phyloP scores from a whole-genome alignment of 495 filamentous ascomycete genomes.

The Pyrenopolyporus hunteri region DNA sequence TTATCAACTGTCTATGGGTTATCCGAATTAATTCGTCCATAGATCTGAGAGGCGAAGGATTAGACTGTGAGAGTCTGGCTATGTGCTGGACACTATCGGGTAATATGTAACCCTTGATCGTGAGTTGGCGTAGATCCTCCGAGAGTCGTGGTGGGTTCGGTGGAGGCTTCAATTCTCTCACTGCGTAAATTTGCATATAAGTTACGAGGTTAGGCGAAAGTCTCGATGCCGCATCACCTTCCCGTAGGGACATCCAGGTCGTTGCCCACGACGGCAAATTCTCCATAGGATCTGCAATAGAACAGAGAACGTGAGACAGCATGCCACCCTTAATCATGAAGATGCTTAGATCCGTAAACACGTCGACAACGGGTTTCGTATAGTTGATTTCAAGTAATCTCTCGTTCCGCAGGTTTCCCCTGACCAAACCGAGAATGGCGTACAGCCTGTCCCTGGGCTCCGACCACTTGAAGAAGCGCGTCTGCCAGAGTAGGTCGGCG shows the following conservation, averaged over 20 bases:
- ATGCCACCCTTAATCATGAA: conserved; percentile 9
- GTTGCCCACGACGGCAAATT: conserved; percentile 18
- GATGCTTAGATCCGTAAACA: conserved; percentile 14
- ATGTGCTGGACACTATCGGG: background rate
- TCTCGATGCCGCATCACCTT: conserved; percentile 7
- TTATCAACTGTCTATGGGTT: background rate
- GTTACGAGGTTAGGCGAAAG: conserved; percentile 1
- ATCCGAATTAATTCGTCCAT: background rate
- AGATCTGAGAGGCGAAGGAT: background rate
- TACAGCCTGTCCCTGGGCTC: conserved; percentile 18
- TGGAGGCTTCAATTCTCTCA: background rate
- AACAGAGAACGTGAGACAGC: conserved; percentile 13
- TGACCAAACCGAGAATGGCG: conserved; percentile 12
- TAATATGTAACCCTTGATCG: conserved; percentile 5
- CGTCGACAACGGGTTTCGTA: conserved; percentile 9
- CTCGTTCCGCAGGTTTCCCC: background rate
- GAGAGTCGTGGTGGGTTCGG: conserved; percentile 5
- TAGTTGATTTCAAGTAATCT: conserved; percentile 17
- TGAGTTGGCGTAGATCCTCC: background rate
- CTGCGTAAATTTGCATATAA: conserved; percentile 5
- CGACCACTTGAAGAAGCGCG: conserved; percentile 6
- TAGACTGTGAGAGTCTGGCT: conserved; percentile 5
- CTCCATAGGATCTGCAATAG: conserved; percentile 2
- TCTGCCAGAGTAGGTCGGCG: conserved; percentile 18
- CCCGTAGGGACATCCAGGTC: background rate